Percentiles rank a stretch among this genome's conserved stretches.
phyloP scores from a whole-genome alignment of 768 basidiomycete genomes.

The Pleurotus ostreatus region DNA sequence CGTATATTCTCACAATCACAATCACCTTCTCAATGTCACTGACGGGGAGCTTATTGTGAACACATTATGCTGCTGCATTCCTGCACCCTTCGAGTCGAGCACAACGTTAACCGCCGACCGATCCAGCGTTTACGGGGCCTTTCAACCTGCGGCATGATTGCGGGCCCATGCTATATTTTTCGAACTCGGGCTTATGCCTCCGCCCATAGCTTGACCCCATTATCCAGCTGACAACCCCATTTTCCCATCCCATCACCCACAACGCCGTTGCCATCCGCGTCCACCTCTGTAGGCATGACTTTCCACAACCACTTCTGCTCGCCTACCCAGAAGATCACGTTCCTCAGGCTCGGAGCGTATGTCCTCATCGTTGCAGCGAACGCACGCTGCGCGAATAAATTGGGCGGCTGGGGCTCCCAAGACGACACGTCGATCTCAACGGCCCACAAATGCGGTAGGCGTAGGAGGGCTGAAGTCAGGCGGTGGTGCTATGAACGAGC shows the following conservation, averaged over 20 bases:
- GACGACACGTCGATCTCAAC: not conserved
- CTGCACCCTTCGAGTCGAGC: too few relatives aligned
- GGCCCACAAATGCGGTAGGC: not conserved
- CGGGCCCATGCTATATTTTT: too few relatives aligned
- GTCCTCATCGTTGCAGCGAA: not conserved
- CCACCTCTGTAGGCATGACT: not conserved
- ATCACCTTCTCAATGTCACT: too few relatives aligned
- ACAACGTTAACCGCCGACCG: too few relatives aligned
- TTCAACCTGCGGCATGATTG: too few relatives aligned
- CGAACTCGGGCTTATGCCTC: not conserved
- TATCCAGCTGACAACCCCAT: not conserved
- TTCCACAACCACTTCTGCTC: slow-evolving; percentile 1
- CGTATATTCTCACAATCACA: too few relatives aligned
- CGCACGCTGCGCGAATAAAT: not conserved
- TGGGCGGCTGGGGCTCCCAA: not conserved
- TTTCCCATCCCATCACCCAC: not conserved
- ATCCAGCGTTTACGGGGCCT: too few relatives aligned
- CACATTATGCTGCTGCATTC: too few relatives aligned
- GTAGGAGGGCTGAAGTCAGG: not conserved
- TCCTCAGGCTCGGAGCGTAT: not conserved
- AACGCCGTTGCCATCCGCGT: not conserved
- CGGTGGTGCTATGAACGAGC: not conserved
- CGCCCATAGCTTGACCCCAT: not conserved
- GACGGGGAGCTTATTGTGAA: too few relatives aligned
- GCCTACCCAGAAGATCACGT: slow-evolving; percentile 1